phyloP scores from a whole-genome alignment of 2,329 filamentous ascomycete genomes.

The Meredithiella fracta region DNA sequence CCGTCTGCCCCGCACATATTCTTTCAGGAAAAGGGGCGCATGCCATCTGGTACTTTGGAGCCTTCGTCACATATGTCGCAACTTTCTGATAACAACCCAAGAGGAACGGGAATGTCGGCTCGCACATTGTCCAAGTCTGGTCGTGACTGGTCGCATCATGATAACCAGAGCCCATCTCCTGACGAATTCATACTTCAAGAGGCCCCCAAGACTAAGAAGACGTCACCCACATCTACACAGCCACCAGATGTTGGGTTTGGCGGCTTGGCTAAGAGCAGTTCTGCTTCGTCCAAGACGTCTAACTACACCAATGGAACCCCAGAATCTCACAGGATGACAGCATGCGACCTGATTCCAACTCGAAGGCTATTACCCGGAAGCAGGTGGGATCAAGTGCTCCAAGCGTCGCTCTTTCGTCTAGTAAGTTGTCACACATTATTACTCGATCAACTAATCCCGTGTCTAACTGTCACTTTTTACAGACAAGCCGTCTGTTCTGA shows the following conservation, averaged over 20 bases:
- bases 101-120: constrained; percentile 19
- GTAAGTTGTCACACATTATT: constrained; percentile 23
- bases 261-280: constrained; percentile 11
- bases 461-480: background rate
- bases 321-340: constrained; percentile 7
- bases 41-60: constrained; percentile 21
- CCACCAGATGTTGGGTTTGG: constrained; percentile 14
- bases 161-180: constrained; percentile 20
- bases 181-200: constrained; percentile 70
- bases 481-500: constrained; percentile 26
- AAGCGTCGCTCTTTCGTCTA: constrained; percentile 20
- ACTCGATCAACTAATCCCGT: background rate
- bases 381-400: constrained; percentile 34
- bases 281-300: constrained; percentile 10
- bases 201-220: constrained; percentile 47
- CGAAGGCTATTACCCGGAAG: constrained; percentile 44
- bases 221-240: constrained; percentile 22
- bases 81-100: constrained; percentile 5
- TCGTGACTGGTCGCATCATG: constrained; percentile 19
- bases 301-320: constrained; percentile 7
- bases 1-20: constrained; percentile 69
- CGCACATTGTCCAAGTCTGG: constrained; percentile 33
- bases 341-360: constrained; percentile 1
- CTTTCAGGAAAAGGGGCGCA: constrained; percentile 68
- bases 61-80: constrained; percentile 6